phyloP scores from a whole-genome alignment of 2,329 filamentous ascomycete genomes.

The Calonectria leucothoes region DNA sequence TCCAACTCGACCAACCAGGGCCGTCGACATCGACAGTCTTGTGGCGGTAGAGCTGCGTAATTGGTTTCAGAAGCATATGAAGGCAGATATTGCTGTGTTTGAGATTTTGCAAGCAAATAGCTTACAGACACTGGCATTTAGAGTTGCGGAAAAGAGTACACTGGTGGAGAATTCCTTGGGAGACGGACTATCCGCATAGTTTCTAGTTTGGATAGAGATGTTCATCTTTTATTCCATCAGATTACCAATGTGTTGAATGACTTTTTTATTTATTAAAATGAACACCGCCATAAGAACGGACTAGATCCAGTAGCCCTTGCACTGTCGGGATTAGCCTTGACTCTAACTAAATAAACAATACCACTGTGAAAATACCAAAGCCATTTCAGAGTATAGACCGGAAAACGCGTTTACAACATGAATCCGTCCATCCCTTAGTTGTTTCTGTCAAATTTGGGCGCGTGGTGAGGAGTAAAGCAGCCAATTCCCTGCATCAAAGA shows the following conservation, averaged over 20 bases:
- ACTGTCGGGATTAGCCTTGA: background rate
- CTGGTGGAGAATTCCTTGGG: background rate
- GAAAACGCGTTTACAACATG: background rate
- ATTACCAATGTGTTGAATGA: too few species aligned
- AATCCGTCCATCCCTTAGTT: background rate
- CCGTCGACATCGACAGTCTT: conserved; percentile 3
- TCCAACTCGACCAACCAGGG: background rate
- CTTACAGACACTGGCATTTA: background rate
- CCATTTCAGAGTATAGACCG: too few species aligned
- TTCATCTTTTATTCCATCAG: background rate
- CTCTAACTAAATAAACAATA: too few species aligned
- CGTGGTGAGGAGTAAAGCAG: background rate
- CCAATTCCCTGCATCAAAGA: background rate
- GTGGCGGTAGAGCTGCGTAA: conserved; percentile 17
- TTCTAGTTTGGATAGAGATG: background rate
- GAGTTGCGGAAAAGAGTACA: background rate
- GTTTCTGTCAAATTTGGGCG: background rate
- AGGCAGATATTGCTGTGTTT: conserved; percentile 9
- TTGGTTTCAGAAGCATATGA: conserved; percentile 11
- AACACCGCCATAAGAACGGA: background rate
- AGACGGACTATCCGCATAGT: background rate
- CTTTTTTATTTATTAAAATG: background rate
- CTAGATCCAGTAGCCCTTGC: background rate
- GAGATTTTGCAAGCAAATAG: conserved; percentile 8
- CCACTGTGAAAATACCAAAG: too few species aligned